Conservation (phyloP, 371 early-diverging fungal genomes). For the Mortierella sp. region DNA sequence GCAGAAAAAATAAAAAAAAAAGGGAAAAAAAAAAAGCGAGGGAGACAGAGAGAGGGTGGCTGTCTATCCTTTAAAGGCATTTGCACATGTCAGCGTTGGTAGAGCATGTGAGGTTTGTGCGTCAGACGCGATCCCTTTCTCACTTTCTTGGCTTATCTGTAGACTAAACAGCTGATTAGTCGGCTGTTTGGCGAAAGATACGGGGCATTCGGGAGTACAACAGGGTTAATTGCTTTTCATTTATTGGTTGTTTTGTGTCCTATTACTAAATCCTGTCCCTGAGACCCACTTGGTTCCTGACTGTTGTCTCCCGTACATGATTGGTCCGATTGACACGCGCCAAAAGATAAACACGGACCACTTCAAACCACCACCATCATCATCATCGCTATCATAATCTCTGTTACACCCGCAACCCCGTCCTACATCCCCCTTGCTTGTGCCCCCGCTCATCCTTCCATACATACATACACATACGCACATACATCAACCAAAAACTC, state of each 20-base stretch:
- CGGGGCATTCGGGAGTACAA: conserved; percentile 4
- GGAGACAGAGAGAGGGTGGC: neutral
- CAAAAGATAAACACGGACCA: neutral
- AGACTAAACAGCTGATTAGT: conserved; percentile 27
- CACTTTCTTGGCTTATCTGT: conserved; percentile 13
- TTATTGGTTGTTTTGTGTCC: neutral
- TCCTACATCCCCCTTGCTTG: neutral
- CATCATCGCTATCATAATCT: neutral
- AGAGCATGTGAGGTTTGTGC: neutral
- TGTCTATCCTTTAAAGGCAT: conserved; percentile 2
- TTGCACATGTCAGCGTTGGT: conserved; percentile 23
- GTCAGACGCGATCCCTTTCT: neutral
- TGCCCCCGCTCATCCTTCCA: neutral
- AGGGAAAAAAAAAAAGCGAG: no score
- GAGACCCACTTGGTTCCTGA: conserved; percentile 10
- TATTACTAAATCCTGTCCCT: no score
- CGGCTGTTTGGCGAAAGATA: conserved; percentile 7
- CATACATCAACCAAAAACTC: neutral
- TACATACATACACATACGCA: neutral
- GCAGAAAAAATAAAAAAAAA: no score
- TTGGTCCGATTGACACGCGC: conserved; percentile 6
- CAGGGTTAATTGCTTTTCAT: conserved; percentile 6
- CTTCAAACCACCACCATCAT: neutral
- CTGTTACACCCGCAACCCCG: neutral
- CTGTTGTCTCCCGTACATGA: neutral